Base-by-base conservation (phyloP, 1,284 basidiomycete genomes). In the Sporisorium exsertum region DNA sequence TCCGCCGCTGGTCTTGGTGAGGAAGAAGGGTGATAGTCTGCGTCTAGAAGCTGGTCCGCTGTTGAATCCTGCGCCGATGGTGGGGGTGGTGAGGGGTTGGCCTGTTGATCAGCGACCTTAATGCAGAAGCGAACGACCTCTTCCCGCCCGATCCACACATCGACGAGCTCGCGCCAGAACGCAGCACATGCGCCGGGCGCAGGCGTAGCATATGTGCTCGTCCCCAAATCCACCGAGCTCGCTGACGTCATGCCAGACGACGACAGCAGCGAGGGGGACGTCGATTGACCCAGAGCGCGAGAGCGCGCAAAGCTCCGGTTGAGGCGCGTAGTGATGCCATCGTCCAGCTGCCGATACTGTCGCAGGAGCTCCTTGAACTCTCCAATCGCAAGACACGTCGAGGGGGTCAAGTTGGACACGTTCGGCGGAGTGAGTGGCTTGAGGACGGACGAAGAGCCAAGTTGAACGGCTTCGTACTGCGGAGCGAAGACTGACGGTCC, bases 331-430 rank as follows among this genome's bases (percentile, higher is more conserved):
- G 79, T 82, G 45, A 84, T 76, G 0, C 70, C 59, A 47, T 84
- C 83, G 62, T 84, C 83, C n/a, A 84, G 58, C 15, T 65, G 58
- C 5, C 83, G 78, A 27, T 83, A 83, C 59, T 82, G 78, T 3
- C 80, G 73, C 18, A 84, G 67, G 8, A 84, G 72, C 24, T 80
- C 78, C 53, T 78, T 75, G 62, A 83, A 83, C 22, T 81, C 75
- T n/a, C 64, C 50, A 2, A 83, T 58, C 4, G 74, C 68, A 4
- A 83, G 58, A 60, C 81, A 83, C 3, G 72, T 66, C 1, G 64
- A 64, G 0, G 78, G 69, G 1, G 67, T 73, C 22, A 83, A 57
- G 43, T 83, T 78, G 13, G 54, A 61, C 1, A 83, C 80, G 22
- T 26, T 47, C 2, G 67, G 63, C 33, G 72, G 67, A 3, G 72